These are phyloP conservation scores for Pseudoscleropodium purum DNA, from an alignment of 225 moss, liverwort and hornwort genomes.

Conservation along the genomic window DNA sequence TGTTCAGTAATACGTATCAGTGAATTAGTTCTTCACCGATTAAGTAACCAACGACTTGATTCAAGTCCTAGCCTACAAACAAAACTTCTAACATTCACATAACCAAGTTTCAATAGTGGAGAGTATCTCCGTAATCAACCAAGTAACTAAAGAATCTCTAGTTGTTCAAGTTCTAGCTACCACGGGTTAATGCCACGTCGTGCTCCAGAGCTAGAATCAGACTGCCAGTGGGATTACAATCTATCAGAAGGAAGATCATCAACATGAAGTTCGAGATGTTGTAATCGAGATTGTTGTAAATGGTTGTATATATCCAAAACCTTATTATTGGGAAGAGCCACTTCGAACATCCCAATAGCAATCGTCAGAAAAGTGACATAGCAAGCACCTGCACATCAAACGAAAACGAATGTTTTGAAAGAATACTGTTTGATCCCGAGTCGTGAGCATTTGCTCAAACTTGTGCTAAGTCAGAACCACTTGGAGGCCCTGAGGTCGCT, in stretches of 20 bases:
- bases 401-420: neutral
- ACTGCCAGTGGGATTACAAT: neutral
- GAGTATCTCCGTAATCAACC: neutral
- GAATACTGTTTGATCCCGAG: neutral
- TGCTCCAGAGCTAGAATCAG: neutral
- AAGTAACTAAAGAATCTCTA: neutral
- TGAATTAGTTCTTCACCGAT: neutral
- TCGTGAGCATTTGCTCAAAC: no score
- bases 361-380: neutral
- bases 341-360: neutral
- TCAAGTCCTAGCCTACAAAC: neutral
- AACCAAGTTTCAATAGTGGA: neutral
- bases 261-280: neutral
- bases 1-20: neutral
- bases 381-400: neutral
- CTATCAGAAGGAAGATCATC: neutral
- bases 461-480: constrained; percentile 24
- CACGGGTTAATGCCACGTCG: neutral
- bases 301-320: neutral
- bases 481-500: constrained; percentile 54
- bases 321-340: no score
- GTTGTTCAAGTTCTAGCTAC: neutral
- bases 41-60: neutral
- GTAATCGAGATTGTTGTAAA: neutral
- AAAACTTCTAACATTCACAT: neutral